Conservation (phyloP, 345 rosid genomes). For the Heritiera fomes region DNA sequence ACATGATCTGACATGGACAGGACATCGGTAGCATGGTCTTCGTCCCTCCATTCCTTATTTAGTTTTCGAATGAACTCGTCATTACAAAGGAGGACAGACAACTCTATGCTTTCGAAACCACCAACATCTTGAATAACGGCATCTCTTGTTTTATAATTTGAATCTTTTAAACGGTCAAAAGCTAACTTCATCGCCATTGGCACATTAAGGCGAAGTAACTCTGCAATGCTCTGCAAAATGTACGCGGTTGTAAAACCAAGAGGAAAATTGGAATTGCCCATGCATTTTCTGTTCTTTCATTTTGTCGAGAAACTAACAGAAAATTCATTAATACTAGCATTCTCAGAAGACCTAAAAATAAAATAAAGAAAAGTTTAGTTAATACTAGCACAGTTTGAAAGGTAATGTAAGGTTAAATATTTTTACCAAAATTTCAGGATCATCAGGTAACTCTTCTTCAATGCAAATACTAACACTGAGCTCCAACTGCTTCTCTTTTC, state of each 20-base stretch:
- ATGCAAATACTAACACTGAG: conserved; percentile 80
- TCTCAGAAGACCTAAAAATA: neutral
- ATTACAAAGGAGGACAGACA: conserved; percentile 84
- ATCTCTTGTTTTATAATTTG: conserved; percentile 73
- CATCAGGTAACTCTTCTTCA: conserved; percentile 85
- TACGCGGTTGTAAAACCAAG: neutral
- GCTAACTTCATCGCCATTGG: conserved; percentile 84
- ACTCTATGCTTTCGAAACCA: conserved; percentile 65
- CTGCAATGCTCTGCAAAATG: conserved; percentile 71
- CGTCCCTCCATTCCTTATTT: conserved; percentile 92
- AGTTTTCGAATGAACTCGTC: conserved; percentile 82
- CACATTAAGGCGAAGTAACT: conserved; percentile 77
- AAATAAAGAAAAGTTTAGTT: neutral
- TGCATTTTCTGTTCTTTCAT: neutral
- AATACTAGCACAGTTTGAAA: neutral
- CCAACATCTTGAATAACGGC: conserved; percentile 62
- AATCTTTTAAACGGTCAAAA: conserved; percentile 62
- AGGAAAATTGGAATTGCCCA: neutral
- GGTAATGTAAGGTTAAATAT: neutral
- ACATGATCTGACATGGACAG: conserved; percentile 91
- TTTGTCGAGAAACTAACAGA: neutral
- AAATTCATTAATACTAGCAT: neutral
- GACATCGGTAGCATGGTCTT: conserved; percentile 95
- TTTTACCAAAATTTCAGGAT: conserved; percentile 72
- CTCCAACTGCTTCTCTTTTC: conserved; percentile 59